These are phyloP conservation scores for Monilinia fructigena DNA, from an alignment of 2,329 filamentous ascomycete species.

Conservation along the genomic window DNA sequence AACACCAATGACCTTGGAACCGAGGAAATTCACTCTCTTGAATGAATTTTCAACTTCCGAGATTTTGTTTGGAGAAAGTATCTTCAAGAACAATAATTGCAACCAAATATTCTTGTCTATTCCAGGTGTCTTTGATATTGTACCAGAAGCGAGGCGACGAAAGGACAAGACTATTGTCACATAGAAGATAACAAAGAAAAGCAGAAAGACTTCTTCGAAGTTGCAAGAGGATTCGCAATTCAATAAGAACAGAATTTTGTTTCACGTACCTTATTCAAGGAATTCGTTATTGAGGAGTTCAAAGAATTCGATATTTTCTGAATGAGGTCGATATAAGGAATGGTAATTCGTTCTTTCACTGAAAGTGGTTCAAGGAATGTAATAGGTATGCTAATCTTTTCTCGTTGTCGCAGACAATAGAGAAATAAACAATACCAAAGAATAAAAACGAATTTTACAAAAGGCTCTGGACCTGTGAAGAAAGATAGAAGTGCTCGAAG, in stretches of 20 bases:
- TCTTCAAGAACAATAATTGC: too few species aligned
- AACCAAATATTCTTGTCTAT: slow-evolving; percentile 1
- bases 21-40: not conserved
- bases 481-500: slow-evolving; percentile 11
- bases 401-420: slow-evolving; percentile 13
- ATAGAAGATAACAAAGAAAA: too few species aligned
- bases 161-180: too few species aligned
- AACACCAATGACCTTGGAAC: not conserved
- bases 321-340: slow-evolving; percentile 10
- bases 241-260: not conserved
- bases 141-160: not conserved
- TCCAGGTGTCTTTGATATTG: not conserved
- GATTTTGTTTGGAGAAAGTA: not conserved
- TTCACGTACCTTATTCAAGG: slow-evolving; percentile 13
- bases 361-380: slow-evolving; percentile 16
- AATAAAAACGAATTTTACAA: slow-evolving; percentile 3
- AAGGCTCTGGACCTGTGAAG: slow-evolving; percentile 1
- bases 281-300: not conserved
- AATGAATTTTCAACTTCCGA: not conserved
- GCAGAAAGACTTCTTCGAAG: not conserved
- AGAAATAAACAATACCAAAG: not conserved
- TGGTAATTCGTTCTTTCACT: slow-evolving; percentile 12
- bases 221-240: not conserved
- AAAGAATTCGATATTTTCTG: slow-evolving; percentile 10
- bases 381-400: not conserved